These are phyloP conservation scores for Phaeosphaeriaceae sp. DNA, from an alignment of 2,329 filamentous ascomycete species.

Conservation along the genomic window DNA sequence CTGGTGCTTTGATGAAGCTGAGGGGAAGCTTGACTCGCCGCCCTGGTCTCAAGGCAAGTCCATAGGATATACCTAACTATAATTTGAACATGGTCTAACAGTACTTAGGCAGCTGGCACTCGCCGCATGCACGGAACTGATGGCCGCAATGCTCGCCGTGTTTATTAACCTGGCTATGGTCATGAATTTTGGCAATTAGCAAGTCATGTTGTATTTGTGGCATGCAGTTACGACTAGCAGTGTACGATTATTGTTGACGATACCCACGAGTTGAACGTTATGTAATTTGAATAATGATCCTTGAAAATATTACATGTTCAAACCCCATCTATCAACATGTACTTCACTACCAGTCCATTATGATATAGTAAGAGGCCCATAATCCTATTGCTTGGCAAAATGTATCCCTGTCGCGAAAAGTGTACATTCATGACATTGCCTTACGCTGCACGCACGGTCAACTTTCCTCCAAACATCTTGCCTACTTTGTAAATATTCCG, in stretches of 20 bases:
- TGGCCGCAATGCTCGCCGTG: slow-evolving; percentile 60
- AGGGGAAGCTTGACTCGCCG: slow-evolving; percentile 72
- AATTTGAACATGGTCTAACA: slow-evolving; percentile 5
- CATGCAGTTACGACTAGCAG: not conserved
- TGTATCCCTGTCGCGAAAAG: too few relatives aligned
- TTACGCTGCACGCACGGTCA: slow-evolving; percentile 15
- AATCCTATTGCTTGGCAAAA: too few relatives aligned
- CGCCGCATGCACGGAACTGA: slow-evolving; percentile 77
- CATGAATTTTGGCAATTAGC: not conserved
- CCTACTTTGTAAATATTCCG: slow-evolving; percentile 31
- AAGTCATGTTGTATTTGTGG: slow-evolving; percentile 6
- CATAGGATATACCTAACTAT: not conserved
- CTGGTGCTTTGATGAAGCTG: slow-evolving; percentile 75
- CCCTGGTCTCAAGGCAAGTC: slow-evolving; percentile 71
- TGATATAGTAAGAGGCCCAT: too few relatives aligned
- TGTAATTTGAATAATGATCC: slow-evolving; percentile 3
- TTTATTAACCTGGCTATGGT: slow-evolving; percentile 24
- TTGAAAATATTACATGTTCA: too few relatives aligned
- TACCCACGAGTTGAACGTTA: slow-evolving; percentile 22
- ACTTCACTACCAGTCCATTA: too few relatives aligned
- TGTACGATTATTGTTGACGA: slow-evolving; percentile 23
- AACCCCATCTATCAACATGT: too few relatives aligned
- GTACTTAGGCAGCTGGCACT: slow-evolving; percentile 69
- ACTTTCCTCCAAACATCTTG: slow-evolving; percentile 22
- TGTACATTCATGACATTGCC: too few relatives aligned